Percentiles rank a stretch among this genome's conserved stretches.
phyloP scores from a whole-genome alignment of 345 rosid species.

The Kernera saxatilis region DNA sequence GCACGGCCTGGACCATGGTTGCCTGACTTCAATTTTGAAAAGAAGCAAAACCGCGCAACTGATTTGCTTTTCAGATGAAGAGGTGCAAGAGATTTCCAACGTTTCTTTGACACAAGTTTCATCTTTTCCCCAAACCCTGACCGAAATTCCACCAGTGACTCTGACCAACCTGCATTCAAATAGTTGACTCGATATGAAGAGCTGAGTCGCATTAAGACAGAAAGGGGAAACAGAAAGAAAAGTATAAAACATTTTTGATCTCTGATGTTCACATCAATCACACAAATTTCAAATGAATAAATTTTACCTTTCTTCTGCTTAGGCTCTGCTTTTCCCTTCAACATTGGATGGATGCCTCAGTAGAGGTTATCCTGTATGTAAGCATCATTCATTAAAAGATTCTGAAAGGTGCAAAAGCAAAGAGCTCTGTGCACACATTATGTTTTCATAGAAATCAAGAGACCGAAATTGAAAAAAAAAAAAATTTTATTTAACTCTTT shows the following conservation, averaged over 20 bases:
- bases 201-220: background rate
- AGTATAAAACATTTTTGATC: background rate
- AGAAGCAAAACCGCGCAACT: slow-evolving; percentile 62
- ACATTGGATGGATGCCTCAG: slow-evolving; percentile 27
- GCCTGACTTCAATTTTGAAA: slow-evolving; percentile 58
- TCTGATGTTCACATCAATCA: background rate
- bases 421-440: slow-evolving; percentile 18
- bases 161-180: slow-evolving; percentile 36
- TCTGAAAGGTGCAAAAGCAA: slow-evolving; percentile 17
- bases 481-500: too few relatives aligned
- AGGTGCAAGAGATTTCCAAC: slow-evolving; percentile 57
- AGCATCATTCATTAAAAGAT: slow-evolving; percentile 7
- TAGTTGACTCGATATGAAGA: background rate
- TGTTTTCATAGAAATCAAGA: slow-evolving; percentile 19
- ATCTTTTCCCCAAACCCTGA: slow-evolving; percentile 42
- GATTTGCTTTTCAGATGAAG: slow-evolving; percentile 54
- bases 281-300: background rate
- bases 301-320: slow-evolving; percentile 19
- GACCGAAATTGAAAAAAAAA: too few relatives aligned
- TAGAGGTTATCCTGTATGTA: slow-evolving; percentile 24
- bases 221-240: background rate
- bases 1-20: slow-evolving; percentile 52
- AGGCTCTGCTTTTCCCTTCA: slow-evolving; percentile 20
- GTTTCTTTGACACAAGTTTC: slow-evolving; percentile 55
- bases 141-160: slow-evolving; percentile 25